Percentiles rank a stretch among this genome's conserved stretches.
Evolutionary conservation across 768 basidiomycete genomes (phyloP).

Genomic region (Hemileccinum impolitum): DNA sequence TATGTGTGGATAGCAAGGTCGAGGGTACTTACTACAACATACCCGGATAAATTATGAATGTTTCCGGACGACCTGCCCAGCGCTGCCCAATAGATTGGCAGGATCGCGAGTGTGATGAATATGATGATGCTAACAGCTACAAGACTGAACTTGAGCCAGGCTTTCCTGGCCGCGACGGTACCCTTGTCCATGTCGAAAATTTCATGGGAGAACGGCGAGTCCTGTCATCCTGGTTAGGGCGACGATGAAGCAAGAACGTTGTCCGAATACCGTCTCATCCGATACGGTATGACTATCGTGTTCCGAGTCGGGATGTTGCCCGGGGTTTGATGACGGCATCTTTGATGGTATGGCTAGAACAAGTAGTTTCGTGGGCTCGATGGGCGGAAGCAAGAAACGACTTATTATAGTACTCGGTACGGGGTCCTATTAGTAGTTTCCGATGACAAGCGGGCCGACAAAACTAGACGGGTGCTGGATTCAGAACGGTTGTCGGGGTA

Average conservation of each 20-base stretch:
- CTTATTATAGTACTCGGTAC: too few relatives aligned
- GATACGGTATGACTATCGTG: not conserved
- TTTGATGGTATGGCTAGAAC: not conserved
- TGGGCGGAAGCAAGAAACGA: not conserved
- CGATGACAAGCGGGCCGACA: too few relatives aligned
- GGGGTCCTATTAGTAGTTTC: too few relatives aligned
- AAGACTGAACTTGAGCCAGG: conserved; percentile 42
- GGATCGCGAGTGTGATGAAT: conserved; percentile 44
- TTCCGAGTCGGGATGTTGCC: conserved; percentile 1
- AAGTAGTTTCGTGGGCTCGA: not conserved
- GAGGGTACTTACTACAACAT: conserved; percentile 48
- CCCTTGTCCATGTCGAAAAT: conserved; percentile 27
- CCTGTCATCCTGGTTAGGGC: conserved; percentile 12
- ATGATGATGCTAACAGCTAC: conserved; percentile 35
- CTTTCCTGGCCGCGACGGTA: conserved; percentile 31
- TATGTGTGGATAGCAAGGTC: not conserved
- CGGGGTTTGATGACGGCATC: conserved; percentile 2
- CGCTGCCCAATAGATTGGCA: conserved; percentile 62
- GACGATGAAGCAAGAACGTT: not conserved
- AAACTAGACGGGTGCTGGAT: too few relatives aligned
- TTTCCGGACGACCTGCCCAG: conserved; percentile 42
- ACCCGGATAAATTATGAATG: conserved; percentile 45
- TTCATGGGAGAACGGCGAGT: conserved; percentile 29
- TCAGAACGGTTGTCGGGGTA: too few relatives aligned
- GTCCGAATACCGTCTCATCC: conserved; percentile 10